Conservation (phyloP, 164 flowering plant species). For the Stephania japonica region DNA sequence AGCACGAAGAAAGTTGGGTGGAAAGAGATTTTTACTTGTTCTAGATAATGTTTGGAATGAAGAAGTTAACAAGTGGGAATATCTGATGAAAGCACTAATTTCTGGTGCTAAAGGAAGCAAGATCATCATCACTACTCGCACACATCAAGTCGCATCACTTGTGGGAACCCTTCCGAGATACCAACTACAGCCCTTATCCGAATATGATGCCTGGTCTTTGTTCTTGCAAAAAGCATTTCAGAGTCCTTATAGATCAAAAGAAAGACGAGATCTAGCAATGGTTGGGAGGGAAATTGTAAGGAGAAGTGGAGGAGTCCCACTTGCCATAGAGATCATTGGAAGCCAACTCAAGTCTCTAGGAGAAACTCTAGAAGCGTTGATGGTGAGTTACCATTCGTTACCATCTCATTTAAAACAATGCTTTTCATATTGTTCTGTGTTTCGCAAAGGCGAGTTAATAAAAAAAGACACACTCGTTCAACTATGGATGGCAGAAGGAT, state of each 20-base stretch:
- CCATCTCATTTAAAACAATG: neutral
- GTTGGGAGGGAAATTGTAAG: neutral
- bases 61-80: neutral
- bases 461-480: neutral
- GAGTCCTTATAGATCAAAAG: neutral
- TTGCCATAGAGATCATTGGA: neutral
- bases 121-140: neutral
- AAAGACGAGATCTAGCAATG: neutral
- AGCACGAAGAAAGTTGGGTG: no score
- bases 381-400: neutral
- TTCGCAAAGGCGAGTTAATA: neutral
- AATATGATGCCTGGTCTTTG: neutral
- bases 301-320: neutral
- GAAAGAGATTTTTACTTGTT: no score
- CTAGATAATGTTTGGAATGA: no score
- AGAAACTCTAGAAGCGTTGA: neutral
- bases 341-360: neutral
- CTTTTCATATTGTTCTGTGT: slow-evolving; percentile 2
- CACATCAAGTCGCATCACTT: neutral
- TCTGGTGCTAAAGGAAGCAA: slow-evolving; percentile 10
- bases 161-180: neutral
- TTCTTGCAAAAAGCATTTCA: neutral
- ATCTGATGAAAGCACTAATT: neutral
- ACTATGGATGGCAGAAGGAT: slow-evolving; percentile 1
- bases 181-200: neutral